A percentile compares a stretch with the other conserved stretches of the same genome.
phyloP scores from a whole-genome alignment of 805 yeast species.

The Saccharomyces mikatae region DNA sequence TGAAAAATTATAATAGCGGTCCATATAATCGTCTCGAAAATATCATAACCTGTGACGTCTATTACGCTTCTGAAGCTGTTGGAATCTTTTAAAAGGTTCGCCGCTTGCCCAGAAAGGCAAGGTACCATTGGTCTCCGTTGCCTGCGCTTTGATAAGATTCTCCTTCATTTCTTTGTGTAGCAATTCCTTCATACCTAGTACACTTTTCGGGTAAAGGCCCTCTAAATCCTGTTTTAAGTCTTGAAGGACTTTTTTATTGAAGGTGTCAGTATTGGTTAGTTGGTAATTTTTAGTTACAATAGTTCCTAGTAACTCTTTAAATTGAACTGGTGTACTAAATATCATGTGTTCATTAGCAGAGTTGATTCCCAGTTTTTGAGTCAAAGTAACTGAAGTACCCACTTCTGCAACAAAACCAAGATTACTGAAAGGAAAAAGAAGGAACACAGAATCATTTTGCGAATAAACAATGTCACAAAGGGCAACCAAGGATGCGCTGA shows the following conservation, averaged over 20 bases:
- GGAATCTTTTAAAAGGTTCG: slow-evolving; percentile 19
- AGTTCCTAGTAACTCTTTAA: slow-evolving; percentile 49
- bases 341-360: slow-evolving; percentile 66
- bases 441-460: slow-evolving; percentile 45
- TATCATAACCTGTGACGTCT: slow-evolving; percentile 14
- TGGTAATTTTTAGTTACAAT: slow-evolving; percentile 52
- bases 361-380: slow-evolving; percentile 64
- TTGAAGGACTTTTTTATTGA: slow-evolving; percentile 37
- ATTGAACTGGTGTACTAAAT: slow-evolving; percentile 55
- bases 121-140: slow-evolving; percentile 15
- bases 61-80: slow-evolving; percentile 9
- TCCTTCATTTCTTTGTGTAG: slow-evolving; percentile 15
- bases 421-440: slow-evolving; percentile 72
- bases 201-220: slow-evolving; percentile 32
- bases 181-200: slow-evolving; percentile 36
- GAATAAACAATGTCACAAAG: slow-evolving; percentile 70
- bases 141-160: slow-evolving; percentile 13
- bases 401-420: slow-evolving; percentile 81
- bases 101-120: slow-evolving; percentile 23
- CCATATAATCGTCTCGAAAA: no score
- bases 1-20: no score
- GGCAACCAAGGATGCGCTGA: slow-evolving; percentile 61
- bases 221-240: slow-evolving; percentile 31
- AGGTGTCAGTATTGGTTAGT: slow-evolving; percentile 36
- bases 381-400: slow-evolving; percentile 58